Evolutionary conservation across 106 monocot genomes (phyloP).

Genomic region (Acanthochlamys bracteata): DNA sequence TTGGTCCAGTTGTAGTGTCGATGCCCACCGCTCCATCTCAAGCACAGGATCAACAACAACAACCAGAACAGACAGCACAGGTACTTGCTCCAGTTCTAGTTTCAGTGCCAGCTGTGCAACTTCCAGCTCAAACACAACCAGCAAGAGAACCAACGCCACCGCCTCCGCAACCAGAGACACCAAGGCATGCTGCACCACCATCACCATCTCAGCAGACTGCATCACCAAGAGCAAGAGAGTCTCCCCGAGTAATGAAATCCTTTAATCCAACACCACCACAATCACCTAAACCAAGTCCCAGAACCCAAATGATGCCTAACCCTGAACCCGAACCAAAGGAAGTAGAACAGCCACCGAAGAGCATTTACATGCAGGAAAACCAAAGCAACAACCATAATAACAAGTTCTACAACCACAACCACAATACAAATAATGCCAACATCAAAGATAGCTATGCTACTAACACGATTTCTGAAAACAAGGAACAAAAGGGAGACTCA

Average conservation of each 20-base stretch:
- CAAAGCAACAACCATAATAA: not conserved
- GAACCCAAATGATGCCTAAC: not conserved
- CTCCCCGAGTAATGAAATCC: conserved; percentile 30
- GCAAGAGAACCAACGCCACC: not conserved
- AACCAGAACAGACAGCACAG: not conserved
- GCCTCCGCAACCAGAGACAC: not conserved
- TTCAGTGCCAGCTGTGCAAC: not conserved
- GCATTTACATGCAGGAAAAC: not conserved
- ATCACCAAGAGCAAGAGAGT: conserved; percentile 3
- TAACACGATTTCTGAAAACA: not conserved
- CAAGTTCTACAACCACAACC: too few species aligned
- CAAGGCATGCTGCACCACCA: not conserved
- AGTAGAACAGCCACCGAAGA: not conserved
- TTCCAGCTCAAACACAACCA: not conserved
- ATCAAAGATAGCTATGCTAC: not conserved
- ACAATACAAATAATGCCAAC: too few species aligned
- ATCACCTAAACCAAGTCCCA: conserved; percentile 11
- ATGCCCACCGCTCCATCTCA: not conserved
- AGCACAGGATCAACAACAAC: not conserved
- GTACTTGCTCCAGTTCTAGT: not conserved
- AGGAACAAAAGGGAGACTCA: not conserved
- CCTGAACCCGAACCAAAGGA: not conserved
- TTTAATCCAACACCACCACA: conserved; percentile 17
- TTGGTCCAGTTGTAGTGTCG: not conserved
- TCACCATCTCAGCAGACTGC: too few species aligned